Conservation (phyloP, 2,329 filamentous ascomycete genomes). For the Botrytis fragariae region DNA sequence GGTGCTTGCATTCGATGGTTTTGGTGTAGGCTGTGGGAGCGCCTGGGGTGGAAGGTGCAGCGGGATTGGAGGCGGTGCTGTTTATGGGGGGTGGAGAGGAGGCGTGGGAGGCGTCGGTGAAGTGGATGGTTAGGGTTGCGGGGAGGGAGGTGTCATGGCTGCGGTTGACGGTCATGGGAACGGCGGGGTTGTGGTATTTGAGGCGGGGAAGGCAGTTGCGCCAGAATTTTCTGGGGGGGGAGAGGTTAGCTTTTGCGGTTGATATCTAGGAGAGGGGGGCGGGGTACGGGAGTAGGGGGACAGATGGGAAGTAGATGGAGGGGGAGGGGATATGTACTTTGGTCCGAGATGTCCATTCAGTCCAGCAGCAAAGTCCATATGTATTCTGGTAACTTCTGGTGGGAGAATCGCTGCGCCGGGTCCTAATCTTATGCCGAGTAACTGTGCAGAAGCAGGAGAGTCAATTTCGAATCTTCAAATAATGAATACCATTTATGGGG, state of each 20-base stretch:
- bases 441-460: slow-evolving; percentile 45
- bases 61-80: slow-evolving; percentile 46
- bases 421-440: slow-evolving; percentile 73
- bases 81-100: slow-evolving; percentile 17
- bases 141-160: slow-evolving; percentile 54
- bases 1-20: slow-evolving; percentile 61
- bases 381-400: slow-evolving; percentile 69
- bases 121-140: slow-evolving; percentile 65
- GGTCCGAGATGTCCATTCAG: slow-evolving; percentile 70
- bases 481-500: slow-evolving; percentile 15
- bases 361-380: slow-evolving; percentile 66
- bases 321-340: slow-evolving; percentile 51
- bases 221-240: slow-evolving; percentile 77
- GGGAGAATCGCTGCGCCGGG: slow-evolving; percentile 82
- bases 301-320: neutral
- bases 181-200: slow-evolving; percentile 88
- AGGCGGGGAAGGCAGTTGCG: slow-evolving; percentile 75
- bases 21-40: slow-evolving; percentile 39
- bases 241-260: neutral
- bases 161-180: slow-evolving; percentile 80
- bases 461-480: slow-evolving; percentile 27
- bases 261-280: slow-evolving; percentile 25
- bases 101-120: slow-evolving; percentile 41
- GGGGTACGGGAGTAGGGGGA: neutral
- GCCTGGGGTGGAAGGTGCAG: slow-evolving; percentile 31